Conservation (phyloP, 1,139 yeast species). For the Nakaseomyces bracarensis region DNA sequence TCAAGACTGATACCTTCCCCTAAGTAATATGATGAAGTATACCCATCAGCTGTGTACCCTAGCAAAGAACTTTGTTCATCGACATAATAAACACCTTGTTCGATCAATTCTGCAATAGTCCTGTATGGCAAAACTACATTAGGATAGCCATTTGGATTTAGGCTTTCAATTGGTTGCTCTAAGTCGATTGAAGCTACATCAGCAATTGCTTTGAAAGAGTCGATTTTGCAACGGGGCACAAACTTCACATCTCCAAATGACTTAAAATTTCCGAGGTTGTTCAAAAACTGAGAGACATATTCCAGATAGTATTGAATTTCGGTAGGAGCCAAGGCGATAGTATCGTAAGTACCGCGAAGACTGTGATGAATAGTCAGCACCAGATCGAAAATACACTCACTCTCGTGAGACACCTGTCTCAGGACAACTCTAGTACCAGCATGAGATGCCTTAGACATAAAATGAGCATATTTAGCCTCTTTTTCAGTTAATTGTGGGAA, state of each 20-base stretch:
- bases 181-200: constrained; percentile 29
- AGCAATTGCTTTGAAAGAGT: constrained; percentile 43
- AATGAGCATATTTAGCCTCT: constrained; percentile 68
- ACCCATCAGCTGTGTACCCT: constrained; percentile 76
- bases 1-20: constrained; percentile 40
- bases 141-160: constrained; percentile 13
- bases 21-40: constrained; percentile 63
- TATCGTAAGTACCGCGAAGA: constrained; percentile 46
- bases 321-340: constrained; percentile 24
- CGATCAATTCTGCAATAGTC: constrained; percentile 36
- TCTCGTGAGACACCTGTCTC: constrained; percentile 77
- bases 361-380: constrained; percentile 48
- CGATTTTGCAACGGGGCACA: constrained; percentile 50
- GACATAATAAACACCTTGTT: constrained; percentile 40
- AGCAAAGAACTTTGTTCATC: constrained; percentile 43
- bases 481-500: constrained; percentile 45
- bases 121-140: constrained; percentile 31
- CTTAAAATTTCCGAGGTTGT: constrained; percentile 79
- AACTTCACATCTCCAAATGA: constrained; percentile 86
- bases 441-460: constrained; percentile 72
- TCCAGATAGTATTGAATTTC: constrained; percentile 49
- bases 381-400: constrained; percentile 65
- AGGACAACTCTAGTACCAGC: constrained; percentile 73
- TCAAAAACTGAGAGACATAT: constrained; percentile 70
- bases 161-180: constrained; percentile 25